Percentiles rank a stretch among this genome's conserved stretches.
Conservation (phyloP, 805 yeast species). For the Yamadazyma insecticola region DNA sequence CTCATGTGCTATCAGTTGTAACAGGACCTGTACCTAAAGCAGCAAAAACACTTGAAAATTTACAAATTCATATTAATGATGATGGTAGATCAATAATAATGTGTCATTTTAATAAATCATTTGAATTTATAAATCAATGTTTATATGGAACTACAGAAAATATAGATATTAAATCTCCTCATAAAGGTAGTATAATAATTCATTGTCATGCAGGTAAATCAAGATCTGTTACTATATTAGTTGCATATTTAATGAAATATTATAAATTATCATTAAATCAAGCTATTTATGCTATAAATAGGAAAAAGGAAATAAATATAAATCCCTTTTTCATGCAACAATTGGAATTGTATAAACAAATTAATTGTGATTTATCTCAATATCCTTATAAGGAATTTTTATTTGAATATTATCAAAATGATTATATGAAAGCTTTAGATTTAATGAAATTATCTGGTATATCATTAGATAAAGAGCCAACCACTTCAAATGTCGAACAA, state of each 20-base stretch:
- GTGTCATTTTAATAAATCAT: constrained; percentile 54
- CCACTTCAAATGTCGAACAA: too few relatives aligned
- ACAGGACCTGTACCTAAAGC: constrained; percentile 57
- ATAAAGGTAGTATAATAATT: constrained; percentile 42
- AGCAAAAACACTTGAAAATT: constrained; percentile 40
- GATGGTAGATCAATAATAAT: constrained; percentile 63
- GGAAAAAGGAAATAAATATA: constrained; percentile 54
- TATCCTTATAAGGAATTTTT: constrained; percentile 23
- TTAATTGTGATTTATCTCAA: constrained; percentile 22
- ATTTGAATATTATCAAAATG: constrained; percentile 8
- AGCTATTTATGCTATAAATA: constrained; percentile 70
- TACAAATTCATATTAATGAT: constrained; percentile 71
- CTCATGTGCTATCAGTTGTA: constrained; percentile 69
- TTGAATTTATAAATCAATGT: constrained; percentile 47
- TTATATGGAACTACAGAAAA: constrained; percentile 22
- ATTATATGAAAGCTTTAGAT: constrained; percentile 3
- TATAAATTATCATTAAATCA: constrained; percentile 53
- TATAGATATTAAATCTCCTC: constrained; percentile 30
- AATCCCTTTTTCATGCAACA: constrained; percentile 74
- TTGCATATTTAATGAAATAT: constrained; percentile 47
- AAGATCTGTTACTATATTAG: constrained; percentile 42
- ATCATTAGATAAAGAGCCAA: too few relatives aligned
- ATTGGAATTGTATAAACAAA: constrained; percentile 52
- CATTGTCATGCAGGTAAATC: constrained; percentile 54
- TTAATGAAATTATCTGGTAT: too few relatives aligned